A percentile compares a stretch with the other conserved stretches of the same genome.
These are phyloP conservation scores for Neurospora sp. DNA, from an alignment of 495 filamentous ascomycete genomes.

Conservation along the genomic window DNA sequence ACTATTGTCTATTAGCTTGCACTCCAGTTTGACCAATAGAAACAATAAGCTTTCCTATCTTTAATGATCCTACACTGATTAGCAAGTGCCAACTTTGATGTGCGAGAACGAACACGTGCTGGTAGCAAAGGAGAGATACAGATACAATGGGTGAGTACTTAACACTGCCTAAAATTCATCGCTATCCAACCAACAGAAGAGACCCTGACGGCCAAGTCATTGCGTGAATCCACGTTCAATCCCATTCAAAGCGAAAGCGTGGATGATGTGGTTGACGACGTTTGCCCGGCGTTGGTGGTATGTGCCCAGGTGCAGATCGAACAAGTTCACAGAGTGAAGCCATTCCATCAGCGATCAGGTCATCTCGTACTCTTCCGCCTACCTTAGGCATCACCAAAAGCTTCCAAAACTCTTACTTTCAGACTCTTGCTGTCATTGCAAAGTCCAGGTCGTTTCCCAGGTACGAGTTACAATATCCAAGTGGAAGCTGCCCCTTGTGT, in stretches of 20 bases:
- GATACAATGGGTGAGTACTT: neutral
- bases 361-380: neutral
- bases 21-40: neutral
- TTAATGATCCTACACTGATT: neutral
- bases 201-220: neutral
- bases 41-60: neutral
- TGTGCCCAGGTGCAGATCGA: neutral
- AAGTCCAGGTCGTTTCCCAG: neutral
- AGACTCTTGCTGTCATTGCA: neutral
- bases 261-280: neutral
- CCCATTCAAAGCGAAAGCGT: neutral
- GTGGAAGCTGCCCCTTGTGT: neutral
- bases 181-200: neutral
- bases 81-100: neutral
- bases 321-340: neutral
- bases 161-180: neutral
- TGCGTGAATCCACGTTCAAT: neutral
- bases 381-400: neutral
- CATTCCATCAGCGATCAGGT: neutral
- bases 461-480: neutral
- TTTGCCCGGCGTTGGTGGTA: constrained; percentile 1
- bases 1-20: neutral
- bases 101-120: neutral
- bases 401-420: neutral
- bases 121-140: neutral